Conservation (phyloP, 352 stramenopile species). For the Phytophthora syringae region DNA sequence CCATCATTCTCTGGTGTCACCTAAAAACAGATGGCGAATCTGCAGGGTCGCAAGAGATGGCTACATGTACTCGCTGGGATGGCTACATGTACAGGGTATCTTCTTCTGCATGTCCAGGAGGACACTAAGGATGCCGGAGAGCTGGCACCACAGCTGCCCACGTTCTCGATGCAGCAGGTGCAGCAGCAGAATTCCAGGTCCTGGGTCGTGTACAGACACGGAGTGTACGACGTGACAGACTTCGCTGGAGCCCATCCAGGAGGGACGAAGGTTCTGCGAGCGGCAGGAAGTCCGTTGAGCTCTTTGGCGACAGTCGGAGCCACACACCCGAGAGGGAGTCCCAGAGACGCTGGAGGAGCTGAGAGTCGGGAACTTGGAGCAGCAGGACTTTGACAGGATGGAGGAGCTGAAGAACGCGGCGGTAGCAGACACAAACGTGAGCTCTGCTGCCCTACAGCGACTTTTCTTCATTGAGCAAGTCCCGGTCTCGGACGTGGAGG, state of each 20-base stretch:
- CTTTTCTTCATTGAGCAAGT: conserved; percentile 25
- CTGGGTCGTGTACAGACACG: conserved; percentile 30
- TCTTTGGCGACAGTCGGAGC: conserved; percentile 34
- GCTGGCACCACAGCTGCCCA: conserved; percentile 12
- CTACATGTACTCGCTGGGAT: background rate
- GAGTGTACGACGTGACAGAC: conserved; percentile 36
- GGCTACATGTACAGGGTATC: conserved; percentile 1
- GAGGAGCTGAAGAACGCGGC: conserved; percentile 9
- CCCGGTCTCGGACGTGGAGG: conserved; percentile 1
- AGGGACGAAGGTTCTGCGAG: conserved; percentile 24
- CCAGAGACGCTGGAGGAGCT: conserved; percentile 20
- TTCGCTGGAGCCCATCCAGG: conserved; percentile 22
- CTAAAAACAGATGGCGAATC: background rate
- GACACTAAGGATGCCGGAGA: conserved; percentile 3
- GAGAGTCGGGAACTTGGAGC: conserved; percentile 27
- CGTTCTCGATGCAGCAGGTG: conserved; percentile 30
- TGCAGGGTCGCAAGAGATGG: too few relatives aligned
- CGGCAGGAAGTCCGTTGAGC: conserved; percentile 30
- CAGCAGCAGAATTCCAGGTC: background rate
- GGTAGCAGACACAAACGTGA: background rate
- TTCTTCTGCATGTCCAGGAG: background rate
- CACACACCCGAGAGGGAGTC: conserved; percentile 7
- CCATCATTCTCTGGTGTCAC: background rate
- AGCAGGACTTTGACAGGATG: conserved; percentile 22
- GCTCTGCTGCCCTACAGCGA: background rate